Base-by-base conservation (phyloP, 2,329 filamentous ascomycete genomes). In the Talaromyces sp. region DNA sequence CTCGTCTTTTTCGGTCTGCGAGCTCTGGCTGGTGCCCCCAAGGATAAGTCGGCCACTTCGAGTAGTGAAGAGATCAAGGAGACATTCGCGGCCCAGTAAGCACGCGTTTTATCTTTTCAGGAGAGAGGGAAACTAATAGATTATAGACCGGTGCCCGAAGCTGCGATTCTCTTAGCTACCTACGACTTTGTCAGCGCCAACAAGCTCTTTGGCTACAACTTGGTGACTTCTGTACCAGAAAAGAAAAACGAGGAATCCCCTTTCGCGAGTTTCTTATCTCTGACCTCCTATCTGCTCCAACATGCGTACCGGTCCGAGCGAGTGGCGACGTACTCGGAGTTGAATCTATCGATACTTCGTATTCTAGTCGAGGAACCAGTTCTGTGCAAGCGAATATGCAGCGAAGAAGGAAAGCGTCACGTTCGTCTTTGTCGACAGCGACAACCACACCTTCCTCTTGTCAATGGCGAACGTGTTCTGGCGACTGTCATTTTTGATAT, bases 141-240 rank as follows among this genome's bases (percentile, higher is more conserved):
- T 60, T 57, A 55, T 66, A 96, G 92, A 66, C 95, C 95, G 1
- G 87, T 88, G 2, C 84, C 88, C 62, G 88, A 93, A 73, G 90
- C 92, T 17, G 88, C 93, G 4, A 82, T 96, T 2, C 78, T 98
- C 4, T 82, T 99, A 36, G 88, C 92, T 0, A 88, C 91, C 0
- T 99, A 98, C 73, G 95, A 98, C 73, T 98, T 98, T 72, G 87
- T 88, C 3, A 90, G 96, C 71, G 90, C 93, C 36, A 99, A 98
- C 79, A 98, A 97, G 76, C 82, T 97, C 9, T 98, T 99, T 75
- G 93, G 91, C 74, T 89, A 91, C 73, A 93, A 89, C 68, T 78
- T 99, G 51, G 85, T 96, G 57, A 88, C 85, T 2, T 72, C 86
- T 27, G 71, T 84, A 6, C 76, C 86, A 0, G 85, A 87, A 28